phyloP scores from a whole-genome alignment of 768 basidiomycete species.

The Trichaptum fuscoviolaceum region DNA sequence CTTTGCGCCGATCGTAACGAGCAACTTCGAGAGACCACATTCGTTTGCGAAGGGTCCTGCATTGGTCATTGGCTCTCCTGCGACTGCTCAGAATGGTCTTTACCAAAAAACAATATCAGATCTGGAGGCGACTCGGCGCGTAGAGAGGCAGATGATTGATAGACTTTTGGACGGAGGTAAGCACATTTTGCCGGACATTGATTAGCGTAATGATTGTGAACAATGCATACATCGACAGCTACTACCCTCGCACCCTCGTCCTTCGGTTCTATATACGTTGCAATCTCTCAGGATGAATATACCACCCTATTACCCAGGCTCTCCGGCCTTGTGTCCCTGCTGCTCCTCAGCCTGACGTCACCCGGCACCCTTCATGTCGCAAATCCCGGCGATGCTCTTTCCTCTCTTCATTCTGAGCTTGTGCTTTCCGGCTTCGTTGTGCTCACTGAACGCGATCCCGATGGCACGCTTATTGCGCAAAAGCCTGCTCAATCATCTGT shows the following conservation, averaged over 20 bases:
- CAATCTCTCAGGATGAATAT: constrained; percentile 63
- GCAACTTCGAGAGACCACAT: constrained; percentile 6
- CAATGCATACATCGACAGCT: constrained; percentile 36
- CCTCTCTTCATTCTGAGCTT: constrained; percentile 51
- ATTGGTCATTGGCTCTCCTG: constrained; percentile 72
- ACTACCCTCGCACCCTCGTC: constrained; percentile 45
- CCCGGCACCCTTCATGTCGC: constrained; percentile 66
- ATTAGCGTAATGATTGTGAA: constrained; percentile 2
- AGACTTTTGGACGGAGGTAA: constrained; percentile 76
- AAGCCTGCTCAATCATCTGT: constrained; percentile 50
- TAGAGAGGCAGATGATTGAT: constrained; percentile 81
- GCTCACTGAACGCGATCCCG: constrained; percentile 31
- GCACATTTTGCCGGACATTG: constrained; percentile 16
- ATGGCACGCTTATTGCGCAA: constrained; percentile 56
- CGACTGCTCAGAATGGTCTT: constrained; percentile 72
- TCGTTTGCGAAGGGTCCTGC: constrained; percentile 37
- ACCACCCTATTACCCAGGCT: constrained; percentile 47
- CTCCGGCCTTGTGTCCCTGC: constrained; percentile 50
- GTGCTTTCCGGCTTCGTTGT: constrained; percentile 64
- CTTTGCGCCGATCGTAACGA: background rate
- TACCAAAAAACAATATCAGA: constrained; percentile 67
- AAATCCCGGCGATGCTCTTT: constrained; percentile 40
- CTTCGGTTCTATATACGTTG: constrained; percentile 64
- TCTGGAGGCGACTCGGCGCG: constrained; percentile 46
- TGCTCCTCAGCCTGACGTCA: constrained; percentile 56